Conservation (phyloP, 2,329 filamentous ascomycete species). For the Ophiognomonia clavigignenti-juglandacearum region DNA sequence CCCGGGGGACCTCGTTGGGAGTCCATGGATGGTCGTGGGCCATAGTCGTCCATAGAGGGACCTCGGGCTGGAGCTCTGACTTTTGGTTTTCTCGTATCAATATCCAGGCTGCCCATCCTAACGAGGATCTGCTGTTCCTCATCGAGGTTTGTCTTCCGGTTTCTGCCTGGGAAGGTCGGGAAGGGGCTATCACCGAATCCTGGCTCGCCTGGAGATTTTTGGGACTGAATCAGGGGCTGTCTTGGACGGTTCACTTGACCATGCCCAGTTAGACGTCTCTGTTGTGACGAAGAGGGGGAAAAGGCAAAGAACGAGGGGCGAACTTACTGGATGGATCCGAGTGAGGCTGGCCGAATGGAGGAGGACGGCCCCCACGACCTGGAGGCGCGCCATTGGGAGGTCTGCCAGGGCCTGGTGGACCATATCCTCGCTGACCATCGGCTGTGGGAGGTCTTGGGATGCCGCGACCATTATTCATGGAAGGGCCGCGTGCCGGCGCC, state of each 20-base stretch:
- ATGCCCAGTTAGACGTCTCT: slow-evolving; percentile 15
- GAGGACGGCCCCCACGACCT: slow-evolving; percentile 34
- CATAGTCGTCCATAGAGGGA: slow-evolving; percentile 25
- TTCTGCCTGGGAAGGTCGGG: slow-evolving; percentile 37
- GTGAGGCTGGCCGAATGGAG: slow-evolving; percentile 30
- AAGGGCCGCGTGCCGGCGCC: slow-evolving; percentile 35
- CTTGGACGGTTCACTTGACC: slow-evolving; percentile 22
- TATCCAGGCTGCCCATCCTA: slow-evolving; percentile 36
- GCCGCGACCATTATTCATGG: slow-evolving; percentile 39
- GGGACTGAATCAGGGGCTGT: slow-evolving; percentile 21
- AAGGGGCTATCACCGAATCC: slow-evolving; percentile 37
- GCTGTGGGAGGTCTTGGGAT: slow-evolving; percentile 36
- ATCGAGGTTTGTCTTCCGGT: slow-evolving; percentile 33
- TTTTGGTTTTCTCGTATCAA: slow-evolving; percentile 20
- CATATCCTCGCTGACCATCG: slow-evolving; percentile 29
- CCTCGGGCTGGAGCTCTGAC: slow-evolving; percentile 11
- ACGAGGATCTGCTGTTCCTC: slow-evolving; percentile 36
- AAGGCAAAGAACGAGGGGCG: slow-evolving; percentile 2
- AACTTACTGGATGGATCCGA: slow-evolving; percentile 39
- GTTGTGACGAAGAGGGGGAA: slow-evolving; percentile 1
- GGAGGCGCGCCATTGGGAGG: slow-evolving; percentile 26
- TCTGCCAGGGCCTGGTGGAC: slow-evolving; percentile 26
- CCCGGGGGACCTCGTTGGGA: slow-evolving; percentile 28
- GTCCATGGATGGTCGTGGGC: slow-evolving; percentile 28
- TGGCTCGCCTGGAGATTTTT: slow-evolving; percentile 20